A percentile compares a stretch with the other conserved stretches of the same genome.
Conservation (phyloP, 441 rosid species). For the Gossypium laxum region DNA sequence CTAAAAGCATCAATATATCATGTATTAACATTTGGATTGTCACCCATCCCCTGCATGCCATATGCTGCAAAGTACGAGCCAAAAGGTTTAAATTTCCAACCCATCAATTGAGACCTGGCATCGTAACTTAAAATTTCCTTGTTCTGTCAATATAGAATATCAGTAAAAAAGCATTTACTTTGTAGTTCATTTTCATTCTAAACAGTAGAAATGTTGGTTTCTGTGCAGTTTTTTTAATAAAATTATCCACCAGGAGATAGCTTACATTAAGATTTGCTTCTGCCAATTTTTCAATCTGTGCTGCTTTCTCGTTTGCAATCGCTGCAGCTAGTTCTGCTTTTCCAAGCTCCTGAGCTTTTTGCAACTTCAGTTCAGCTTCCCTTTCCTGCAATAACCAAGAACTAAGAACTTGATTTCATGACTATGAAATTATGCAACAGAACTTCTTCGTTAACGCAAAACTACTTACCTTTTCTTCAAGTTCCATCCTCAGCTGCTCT, state of each 20-base stretch:
- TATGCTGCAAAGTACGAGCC: neutral
- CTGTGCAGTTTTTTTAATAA: neutral
- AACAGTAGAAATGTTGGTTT: constrained; percentile 1
- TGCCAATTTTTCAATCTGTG: constrained; percentile 72
- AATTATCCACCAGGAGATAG: constrained; percentile 4
- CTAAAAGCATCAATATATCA: neutral
- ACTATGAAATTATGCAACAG: constrained; percentile 10
- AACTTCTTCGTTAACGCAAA: constrained; percentile 7
- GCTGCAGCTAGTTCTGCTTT: constrained; percentile 71
- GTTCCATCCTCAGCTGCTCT: constrained; percentile 61
- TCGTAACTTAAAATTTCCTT: neutral
- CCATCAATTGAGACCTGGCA: neutral
- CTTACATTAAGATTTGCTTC: constrained; percentile 90
- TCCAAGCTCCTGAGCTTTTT: constrained; percentile 56
- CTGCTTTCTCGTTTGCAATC: constrained; percentile 70
- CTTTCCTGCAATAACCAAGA: constrained; percentile 46
- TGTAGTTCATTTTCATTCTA: neutral
- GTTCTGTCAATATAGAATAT: neutral
- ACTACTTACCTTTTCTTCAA: constrained; percentile 61
- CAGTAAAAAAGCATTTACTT: neutral
- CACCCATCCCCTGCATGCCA: neutral
- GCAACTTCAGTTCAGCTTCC: constrained; percentile 52
- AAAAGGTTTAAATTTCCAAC: neutral
- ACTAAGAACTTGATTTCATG: constrained; percentile 20
- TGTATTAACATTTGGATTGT: neutral